phyloP scores from a whole-genome alignment of 208 protist species.

The Crithidia mellificae region DNA sequence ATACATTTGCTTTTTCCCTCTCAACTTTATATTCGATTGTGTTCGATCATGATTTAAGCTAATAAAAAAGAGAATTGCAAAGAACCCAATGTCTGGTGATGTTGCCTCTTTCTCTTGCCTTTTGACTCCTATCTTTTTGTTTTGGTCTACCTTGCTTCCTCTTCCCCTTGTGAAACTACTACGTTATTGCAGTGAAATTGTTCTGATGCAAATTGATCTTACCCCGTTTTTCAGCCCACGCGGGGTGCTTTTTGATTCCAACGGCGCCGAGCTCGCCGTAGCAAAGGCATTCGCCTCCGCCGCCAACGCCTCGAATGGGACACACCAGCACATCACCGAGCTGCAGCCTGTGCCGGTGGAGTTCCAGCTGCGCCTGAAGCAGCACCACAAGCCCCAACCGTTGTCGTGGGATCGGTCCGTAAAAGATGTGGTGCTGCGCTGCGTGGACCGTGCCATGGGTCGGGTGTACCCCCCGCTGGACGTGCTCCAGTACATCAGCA shows the following conservation, averaged over 20 bases:
- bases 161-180: no score
- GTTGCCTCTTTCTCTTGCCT: no score
- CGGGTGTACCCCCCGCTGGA: conserved; percentile 79
- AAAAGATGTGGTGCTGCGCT: conserved; percentile 61
- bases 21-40: no score
- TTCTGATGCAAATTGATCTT: conserved; percentile 19
- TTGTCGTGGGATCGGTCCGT: conserved; percentile 17
- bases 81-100: no score
- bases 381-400: no score
- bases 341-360: conserved; percentile 9
- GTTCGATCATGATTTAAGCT: no score
- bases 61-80: no score
- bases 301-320: conserved; percentile 16
- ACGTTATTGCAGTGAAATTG: not conserved
- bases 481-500: conserved; percentile 50
- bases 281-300: conserved; percentile 39
- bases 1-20: no score
- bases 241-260: conserved; percentile 1
- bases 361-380: not conserved
- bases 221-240: conserved; percentile 10
- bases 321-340: conserved; percentile 1
- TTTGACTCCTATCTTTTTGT: no score
- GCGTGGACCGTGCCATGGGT: conserved; percentile 69
- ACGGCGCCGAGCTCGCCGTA: conserved; percentile 33
- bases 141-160: no score